Evolutionary conservation across 345 rosid species (phyloP).

Genomic region (Eucalyptus urophylla): DNA sequence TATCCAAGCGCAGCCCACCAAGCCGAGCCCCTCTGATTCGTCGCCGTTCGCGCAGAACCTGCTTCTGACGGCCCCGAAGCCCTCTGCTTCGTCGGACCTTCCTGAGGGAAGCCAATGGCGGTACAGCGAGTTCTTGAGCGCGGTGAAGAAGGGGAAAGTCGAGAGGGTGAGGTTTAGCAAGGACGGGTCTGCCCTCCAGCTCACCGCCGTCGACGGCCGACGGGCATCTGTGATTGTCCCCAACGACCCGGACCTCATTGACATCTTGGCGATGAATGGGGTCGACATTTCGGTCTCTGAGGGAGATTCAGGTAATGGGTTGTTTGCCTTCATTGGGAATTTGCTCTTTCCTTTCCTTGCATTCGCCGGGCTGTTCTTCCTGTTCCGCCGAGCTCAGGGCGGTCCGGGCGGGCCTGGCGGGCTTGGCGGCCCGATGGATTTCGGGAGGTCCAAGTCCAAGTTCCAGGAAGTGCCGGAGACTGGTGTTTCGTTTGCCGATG

Average conservation of each 20-base stretch:
- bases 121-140: conserved; percentile 13
- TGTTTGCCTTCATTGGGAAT: conserved; percentile 5
- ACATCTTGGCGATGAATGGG: conserved; percentile 8
- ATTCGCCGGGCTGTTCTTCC: conserved; percentile 3
- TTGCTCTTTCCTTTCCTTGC: conserved; percentile 5
- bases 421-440: conserved; percentile 12
- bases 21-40: conserved; percentile 3
- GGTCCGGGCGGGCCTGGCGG: conserved; percentile 14
- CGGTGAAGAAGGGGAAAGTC: conserved; percentile 11
- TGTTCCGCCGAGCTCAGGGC: conserved; percentile 13
- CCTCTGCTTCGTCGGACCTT: conserved; percentile 10
- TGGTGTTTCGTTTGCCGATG: conserved; percentile 19
- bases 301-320: conserved; percentile 10
- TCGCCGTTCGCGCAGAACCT: conserved; percentile 29
- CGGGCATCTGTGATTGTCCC: conserved; percentile 3
- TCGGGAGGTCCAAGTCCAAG: conserved; percentile 11
- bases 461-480: conserved; percentile 19
- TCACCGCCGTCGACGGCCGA: conserved; percentile 14
- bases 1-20: conserved; percentile 17
- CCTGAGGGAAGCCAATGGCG: conserved; percentile 12
- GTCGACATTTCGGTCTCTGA: conserved; percentile 15
- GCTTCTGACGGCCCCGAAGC: conserved; percentile 34
- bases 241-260: conserved; percentile 11
- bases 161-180: conserved; percentile 16
- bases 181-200: conserved; percentile 11